Evolutionary conservation across 2,329 filamentous ascomycete genomes (phyloP).

Genomic region (Juglanconis juglandina): DNA sequence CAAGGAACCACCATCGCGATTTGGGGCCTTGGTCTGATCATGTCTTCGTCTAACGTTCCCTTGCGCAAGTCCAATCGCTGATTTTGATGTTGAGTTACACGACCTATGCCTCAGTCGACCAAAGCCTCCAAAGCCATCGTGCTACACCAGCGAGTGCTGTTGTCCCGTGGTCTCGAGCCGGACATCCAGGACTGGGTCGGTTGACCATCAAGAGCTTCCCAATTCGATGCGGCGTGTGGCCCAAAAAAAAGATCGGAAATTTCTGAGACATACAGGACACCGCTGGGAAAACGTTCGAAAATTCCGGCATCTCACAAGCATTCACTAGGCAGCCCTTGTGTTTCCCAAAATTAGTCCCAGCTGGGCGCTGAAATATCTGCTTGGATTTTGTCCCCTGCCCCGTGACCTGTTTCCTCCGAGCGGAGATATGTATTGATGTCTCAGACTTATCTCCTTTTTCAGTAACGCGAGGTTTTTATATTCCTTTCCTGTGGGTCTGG

Average conservation of each 20-base stretch:
- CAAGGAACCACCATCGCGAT: background rate
- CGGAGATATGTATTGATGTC: background rate
- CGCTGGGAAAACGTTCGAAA: background rate
- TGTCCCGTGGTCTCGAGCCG: background rate
- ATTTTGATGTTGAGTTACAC: constrained; percentile 8
- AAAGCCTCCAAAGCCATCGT: constrained; percentile 1
- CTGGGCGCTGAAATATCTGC: background rate
- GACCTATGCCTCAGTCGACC: background rate
- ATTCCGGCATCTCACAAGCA: background rate
- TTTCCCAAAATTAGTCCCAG: background rate
- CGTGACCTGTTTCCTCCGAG: background rate
- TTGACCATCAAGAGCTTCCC: background rate
- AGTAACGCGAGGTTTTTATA: too few relatives aligned
- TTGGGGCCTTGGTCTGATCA: background rate
- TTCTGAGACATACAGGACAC: constrained; percentile 8
- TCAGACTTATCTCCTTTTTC: background rate
- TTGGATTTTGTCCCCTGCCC: background rate
- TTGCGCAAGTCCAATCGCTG: background rate
- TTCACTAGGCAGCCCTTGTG: background rate
- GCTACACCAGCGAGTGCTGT: background rate
- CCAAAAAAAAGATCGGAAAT: background rate
- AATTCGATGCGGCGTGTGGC: background rate
- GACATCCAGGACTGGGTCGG: background rate
- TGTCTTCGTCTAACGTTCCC: background rate
- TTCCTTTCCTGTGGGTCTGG: too few relatives aligned